phyloP scores from a whole-genome alignment of 257 asterid species.

The Misopates orontium region DNA sequence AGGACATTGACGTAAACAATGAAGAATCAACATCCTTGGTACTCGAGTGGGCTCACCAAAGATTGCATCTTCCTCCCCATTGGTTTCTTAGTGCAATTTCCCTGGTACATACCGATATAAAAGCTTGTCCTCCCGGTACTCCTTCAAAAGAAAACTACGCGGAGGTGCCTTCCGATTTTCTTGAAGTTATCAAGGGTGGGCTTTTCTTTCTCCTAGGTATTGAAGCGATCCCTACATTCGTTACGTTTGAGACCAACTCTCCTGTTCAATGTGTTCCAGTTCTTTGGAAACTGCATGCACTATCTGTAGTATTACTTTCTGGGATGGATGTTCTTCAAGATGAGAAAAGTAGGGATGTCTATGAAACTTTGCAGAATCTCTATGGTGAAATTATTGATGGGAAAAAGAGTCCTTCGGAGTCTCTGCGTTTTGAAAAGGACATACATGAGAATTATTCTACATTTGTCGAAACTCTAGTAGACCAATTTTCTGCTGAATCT shows the following conservation, averaged over 20 bases:
- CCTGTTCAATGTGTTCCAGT: slow-evolving; percentile 53
- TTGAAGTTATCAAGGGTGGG: slow-evolving; percentile 69
- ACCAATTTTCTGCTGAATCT: slow-evolving; percentile 89
- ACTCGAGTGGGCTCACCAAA: slow-evolving; percentile 82
- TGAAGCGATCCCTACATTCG: slow-evolving; percentile 54
- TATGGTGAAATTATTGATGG: slow-evolving; percentile 64
- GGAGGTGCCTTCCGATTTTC: slow-evolving; percentile 38
- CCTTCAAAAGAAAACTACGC: slow-evolving; percentile 21
- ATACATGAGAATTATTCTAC: slow-evolving; percentile 75
- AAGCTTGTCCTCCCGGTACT: slow-evolving; percentile 23
- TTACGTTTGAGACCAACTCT: slow-evolving; percentile 36
- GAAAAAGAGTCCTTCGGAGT: slow-evolving; percentile 8
- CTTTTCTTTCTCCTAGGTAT: slow-evolving; percentile 81
- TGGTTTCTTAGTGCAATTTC: slow-evolving; percentile 96
- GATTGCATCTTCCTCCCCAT: slow-evolving; percentile 81
- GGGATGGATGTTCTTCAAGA: slow-evolving; percentile 77
- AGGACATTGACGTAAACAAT: slow-evolving; percentile 38
- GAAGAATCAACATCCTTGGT: slow-evolving; percentile 48
- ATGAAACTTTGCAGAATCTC: slow-evolving; percentile 62
- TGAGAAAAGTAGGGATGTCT: slow-evolving; percentile 70
- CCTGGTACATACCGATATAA: slow-evolving; percentile 39
- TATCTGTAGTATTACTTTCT: slow-evolving; percentile 67
- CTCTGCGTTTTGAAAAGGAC: slow-evolving; percentile 54
- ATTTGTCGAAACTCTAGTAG: slow-evolving; percentile 77
- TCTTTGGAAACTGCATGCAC: slow-evolving; percentile 87